Conservation (phyloP, 306 rosid genomes). For the Aeschynomene evenia region DNA sequence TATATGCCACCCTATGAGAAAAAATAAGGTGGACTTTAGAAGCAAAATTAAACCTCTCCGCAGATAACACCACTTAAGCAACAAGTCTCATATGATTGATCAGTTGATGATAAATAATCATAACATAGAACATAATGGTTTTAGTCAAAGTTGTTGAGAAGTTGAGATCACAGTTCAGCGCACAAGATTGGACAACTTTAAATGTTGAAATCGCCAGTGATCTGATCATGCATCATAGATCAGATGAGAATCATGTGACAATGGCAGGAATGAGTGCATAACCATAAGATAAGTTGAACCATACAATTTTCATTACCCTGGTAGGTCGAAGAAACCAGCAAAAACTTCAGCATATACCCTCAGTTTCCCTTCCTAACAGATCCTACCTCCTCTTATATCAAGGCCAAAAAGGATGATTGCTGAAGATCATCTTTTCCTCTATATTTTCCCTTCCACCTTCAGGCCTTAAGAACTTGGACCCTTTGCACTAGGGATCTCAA, state of each 20-base stretch:
- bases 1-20: conserved; percentile 82
- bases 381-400: neutral
- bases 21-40: conserved; percentile 10
- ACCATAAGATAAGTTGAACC: neutral
- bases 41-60: conserved; percentile 17
- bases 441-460: neutral
- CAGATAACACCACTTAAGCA: neutral
- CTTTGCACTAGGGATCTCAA: neutral
- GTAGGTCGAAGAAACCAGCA: neutral
- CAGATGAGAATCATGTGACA: neutral
- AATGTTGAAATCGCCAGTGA: conserved; percentile 9
- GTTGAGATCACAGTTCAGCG: neutral
- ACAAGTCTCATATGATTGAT: neutral
- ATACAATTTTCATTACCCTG: neutral
- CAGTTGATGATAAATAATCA: neutral
- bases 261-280: conserved; percentile 11
- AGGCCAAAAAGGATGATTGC: conserved; percentile 4
- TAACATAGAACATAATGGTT: neutral
- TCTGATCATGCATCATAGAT: neutral
- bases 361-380: neutral
- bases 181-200: neutral
- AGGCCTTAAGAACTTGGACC: neutral
- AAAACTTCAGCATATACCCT: neutral
- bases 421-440: conserved; percentile 8
- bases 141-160: conserved; percentile 4